A percentile compares a stretch with the other conserved stretches of the same genome.
phyloP scores from a whole-genome alignment of 2,329 filamentous ascomycete genomes.

The Hypoxylon sp. region DNA sequence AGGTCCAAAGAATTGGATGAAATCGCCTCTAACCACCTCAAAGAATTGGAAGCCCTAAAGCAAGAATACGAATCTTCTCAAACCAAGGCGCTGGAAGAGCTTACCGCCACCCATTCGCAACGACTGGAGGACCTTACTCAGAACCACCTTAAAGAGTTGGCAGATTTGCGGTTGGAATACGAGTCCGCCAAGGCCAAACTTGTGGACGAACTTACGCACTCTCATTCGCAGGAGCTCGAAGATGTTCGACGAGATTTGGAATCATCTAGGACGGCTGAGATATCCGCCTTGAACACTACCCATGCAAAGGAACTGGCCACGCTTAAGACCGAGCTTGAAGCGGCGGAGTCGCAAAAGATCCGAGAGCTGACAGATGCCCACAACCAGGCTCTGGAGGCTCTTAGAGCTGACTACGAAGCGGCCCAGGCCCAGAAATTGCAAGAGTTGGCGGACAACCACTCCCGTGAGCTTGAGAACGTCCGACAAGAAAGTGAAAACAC shows the following conservation, averaged over 20 bases:
- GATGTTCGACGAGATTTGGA: constrained; percentile 42
- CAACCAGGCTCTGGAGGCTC: constrained; percentile 41
- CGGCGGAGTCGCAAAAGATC: constrained; percentile 34
- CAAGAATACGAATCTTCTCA: constrained; percentile 46
- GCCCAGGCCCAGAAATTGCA: constrained; percentile 43
- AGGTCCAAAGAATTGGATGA: constrained; percentile 49
- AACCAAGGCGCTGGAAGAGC: constrained; percentile 37
- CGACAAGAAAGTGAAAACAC: constrained; percentile 40
- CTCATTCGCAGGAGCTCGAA: constrained; percentile 36
- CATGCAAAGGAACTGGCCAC: constrained; percentile 38
- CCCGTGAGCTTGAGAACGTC: constrained; percentile 40
- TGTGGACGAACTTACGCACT: constrained; percentile 27
- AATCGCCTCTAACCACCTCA: constrained; percentile 45
- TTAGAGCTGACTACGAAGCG: constrained; percentile 47
- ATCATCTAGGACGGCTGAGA: constrained; percentile 45
- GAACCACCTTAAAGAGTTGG: constrained; percentile 28
- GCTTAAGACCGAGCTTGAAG: constrained; percentile 40
- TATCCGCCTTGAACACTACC: constrained; percentile 33
- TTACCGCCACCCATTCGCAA: constrained; percentile 41
- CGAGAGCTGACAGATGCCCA: constrained; percentile 41
- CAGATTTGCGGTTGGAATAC: constrained; percentile 32
- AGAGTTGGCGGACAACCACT: constrained; percentile 42
- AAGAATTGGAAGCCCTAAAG: constrained; percentile 47
- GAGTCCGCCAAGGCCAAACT: constrained; percentile 41
- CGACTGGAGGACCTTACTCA: constrained; percentile 44